phyloP scores from a whole-genome alignment of 2,329 filamentous ascomycete genomes.

The Teratosphaeria gauchensis region DNA sequence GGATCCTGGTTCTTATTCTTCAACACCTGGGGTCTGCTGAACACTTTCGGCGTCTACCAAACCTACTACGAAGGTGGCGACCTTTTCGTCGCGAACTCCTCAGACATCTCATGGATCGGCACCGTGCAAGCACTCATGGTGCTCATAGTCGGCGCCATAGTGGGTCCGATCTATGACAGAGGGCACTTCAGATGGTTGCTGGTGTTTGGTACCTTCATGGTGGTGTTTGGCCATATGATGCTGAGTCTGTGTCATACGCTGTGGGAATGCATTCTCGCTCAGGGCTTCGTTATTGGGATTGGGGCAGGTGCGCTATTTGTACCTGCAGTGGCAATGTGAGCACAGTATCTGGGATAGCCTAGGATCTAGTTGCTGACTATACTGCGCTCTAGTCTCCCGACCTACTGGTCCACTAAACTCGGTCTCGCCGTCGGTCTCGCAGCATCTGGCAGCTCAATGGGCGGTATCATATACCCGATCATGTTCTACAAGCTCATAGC shows the following conservation, averaged over 20 bases:
- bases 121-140: slow-evolving; percentile 41
- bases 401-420: slow-evolving; percentile 38
- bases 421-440: slow-evolving; percentile 38
- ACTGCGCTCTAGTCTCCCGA: slow-evolving; percentile 23
- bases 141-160: slow-evolving; percentile 35
- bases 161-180: slow-evolving; percentile 40
- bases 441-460: slow-evolving; percentile 35
- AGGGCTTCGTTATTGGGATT: slow-evolving; percentile 40
- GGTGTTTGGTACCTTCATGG: slow-evolving; percentile 32
- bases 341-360: not conserved
- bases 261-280: slow-evolving; percentile 41
- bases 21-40: slow-evolving; percentile 32
- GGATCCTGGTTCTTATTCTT: slow-evolving; percentile 39
- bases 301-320: slow-evolving; percentile 37
- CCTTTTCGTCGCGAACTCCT: slow-evolving; percentile 29
- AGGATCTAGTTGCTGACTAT: not conserved
- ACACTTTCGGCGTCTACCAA: slow-evolving; percentile 28
- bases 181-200: slow-evolving; percentile 39
- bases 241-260: slow-evolving; percentile 35
- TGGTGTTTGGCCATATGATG: slow-evolving; percentile 44
- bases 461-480: slow-evolving; percentile 27
- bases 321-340: slow-evolving; percentile 34
- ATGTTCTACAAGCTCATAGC: slow-evolving; percentile 25
- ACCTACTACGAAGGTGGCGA: slow-evolving; percentile 38
- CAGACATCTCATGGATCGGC: slow-evolving; percentile 41